These are phyloP conservation scores for Podila horticola DNA, from an alignment of 192 early-diverging fungal species.

Conservation along the genomic window DNA sequence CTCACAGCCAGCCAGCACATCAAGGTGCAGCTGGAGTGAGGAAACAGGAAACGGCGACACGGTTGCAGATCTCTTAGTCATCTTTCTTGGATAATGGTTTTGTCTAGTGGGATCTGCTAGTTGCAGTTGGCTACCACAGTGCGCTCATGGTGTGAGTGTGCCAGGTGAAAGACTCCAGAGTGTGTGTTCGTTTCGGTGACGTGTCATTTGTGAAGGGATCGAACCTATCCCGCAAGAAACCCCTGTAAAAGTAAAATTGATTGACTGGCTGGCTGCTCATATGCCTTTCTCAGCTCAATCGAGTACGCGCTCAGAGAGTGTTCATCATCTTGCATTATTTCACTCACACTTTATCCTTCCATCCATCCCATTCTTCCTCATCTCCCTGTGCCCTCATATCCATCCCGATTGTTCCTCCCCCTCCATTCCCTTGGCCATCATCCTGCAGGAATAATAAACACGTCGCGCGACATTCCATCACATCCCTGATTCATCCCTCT, in stretches of 20 bases:
- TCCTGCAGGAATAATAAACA: slow-evolving; percentile 1
- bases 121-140: no score
- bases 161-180: not conserved
- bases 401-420: not conserved
- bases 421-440: not conserved
- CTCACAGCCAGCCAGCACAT: slow-evolving; percentile 20
- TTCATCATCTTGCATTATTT: not conserved
- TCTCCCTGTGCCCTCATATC: not conserved
- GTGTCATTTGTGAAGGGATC: slow-evolving; percentile 2
- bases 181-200: slow-evolving; percentile 9
- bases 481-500: not conserved
- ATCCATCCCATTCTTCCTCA: not conserved
- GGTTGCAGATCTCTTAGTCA: no score
- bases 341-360: not conserved
- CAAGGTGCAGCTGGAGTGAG: not conserved
- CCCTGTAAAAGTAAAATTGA: not conserved
- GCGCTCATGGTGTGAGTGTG: no score
- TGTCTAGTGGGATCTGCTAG: no score
- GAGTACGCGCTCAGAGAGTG: not conserved
- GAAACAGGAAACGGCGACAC: no score
- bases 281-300: no score
- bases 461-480: no score
- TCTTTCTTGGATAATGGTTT: no score
- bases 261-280: no score
- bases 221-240: not conserved